Evolutionary conservation across 1,284 basidiomycete genomes (phyloP).

Genomic region (Coniferiporia sulphurascens): DNA sequence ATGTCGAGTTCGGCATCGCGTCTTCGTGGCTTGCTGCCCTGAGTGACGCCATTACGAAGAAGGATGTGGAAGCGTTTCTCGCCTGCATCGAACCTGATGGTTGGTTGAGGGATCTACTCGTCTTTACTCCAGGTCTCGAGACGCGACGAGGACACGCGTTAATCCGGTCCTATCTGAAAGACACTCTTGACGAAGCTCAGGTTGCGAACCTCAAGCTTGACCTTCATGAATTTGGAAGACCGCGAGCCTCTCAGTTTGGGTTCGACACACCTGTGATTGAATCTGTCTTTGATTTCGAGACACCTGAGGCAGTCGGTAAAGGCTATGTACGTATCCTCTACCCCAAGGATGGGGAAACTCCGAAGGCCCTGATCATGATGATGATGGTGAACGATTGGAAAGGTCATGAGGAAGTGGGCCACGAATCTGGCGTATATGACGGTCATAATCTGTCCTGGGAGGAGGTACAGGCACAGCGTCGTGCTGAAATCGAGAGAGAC

Average conservation of each 20-base stretch:
- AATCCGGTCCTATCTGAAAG: constrained; percentile 5
- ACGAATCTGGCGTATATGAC: constrained; percentile 21
- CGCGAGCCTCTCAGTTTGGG: not conserved
- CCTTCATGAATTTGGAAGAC: not conserved
- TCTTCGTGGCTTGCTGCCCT: constrained; percentile 1
- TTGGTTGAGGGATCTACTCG: constrained; percentile 15
- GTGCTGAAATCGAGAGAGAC: constrained; percentile 17
- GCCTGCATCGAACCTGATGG: constrained; percentile 5
- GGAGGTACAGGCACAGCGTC: constrained; percentile 21
- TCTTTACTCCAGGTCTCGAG: constrained; percentile 7
- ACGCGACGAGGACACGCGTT: constrained; percentile 9
- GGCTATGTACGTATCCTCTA: constrained; percentile 8
- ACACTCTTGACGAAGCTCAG: constrained; percentile 1
- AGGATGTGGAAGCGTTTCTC: constrained; percentile 4
- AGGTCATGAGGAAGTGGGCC: constrained; percentile 28
- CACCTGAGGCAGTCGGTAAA: constrained; percentile 12
- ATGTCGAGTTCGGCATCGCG: not conserved
- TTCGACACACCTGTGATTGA: constrained; percentile 3
- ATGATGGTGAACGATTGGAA: constrained; percentile 29
- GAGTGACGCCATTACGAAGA: not conserved
- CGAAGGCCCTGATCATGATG: constrained; percentile 26
- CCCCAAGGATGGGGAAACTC: constrained; percentile 15
- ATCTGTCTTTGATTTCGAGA: constrained; percentile 15
- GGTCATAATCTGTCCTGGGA: constrained; percentile 22
- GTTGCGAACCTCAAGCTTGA: constrained; percentile 12